Conservation (phyloP, 805 yeast genomes). For the Candida quercuum region DNA sequence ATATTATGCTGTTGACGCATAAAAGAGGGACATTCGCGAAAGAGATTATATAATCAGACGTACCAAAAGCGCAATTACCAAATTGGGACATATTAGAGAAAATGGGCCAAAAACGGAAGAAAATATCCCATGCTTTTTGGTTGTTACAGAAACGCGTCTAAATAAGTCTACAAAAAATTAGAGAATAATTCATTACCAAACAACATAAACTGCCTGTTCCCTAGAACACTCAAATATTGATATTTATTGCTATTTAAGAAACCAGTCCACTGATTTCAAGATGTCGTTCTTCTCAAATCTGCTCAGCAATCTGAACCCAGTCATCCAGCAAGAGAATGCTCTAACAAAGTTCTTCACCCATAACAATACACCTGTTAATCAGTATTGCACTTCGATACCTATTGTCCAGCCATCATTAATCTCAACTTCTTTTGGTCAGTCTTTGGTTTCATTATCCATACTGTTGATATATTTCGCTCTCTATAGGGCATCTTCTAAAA, state of each 20-base stretch:
- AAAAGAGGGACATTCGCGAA: too few species aligned
- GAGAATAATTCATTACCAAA: background rate
- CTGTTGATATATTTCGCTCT: conserved; percentile 10
- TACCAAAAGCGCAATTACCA: too few species aligned
- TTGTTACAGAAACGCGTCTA: conserved; percentile 1
- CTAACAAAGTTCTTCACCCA: conserved; percentile 15
- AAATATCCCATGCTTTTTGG: background rate
- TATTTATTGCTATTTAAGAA: too few species aligned
- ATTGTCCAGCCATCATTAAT: conserved; percentile 20
- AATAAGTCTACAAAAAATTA: too few species aligned
- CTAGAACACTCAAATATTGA: too few species aligned
- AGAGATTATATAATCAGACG: too few species aligned
- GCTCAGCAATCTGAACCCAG: conserved; percentile 6
- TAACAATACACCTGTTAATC: conserved; percentile 23
- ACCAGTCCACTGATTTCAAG: too few species aligned
- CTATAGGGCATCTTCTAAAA: conserved; percentile 3
- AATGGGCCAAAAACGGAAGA: too few species aligned
- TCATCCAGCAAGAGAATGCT: conserved; percentile 4
- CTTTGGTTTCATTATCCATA: conserved; percentile 11
- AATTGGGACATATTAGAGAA: too few species aligned
- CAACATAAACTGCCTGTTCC: too few species aligned
- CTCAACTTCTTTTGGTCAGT: conserved; percentile 21
- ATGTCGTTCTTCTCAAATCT: conserved; percentile 6
- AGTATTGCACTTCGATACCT: conserved; percentile 19
- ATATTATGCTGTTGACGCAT: too few species aligned